Base-by-base conservation (phyloP, 1,139 yeast species). In the Yamadazyma aaseri region DNA sequence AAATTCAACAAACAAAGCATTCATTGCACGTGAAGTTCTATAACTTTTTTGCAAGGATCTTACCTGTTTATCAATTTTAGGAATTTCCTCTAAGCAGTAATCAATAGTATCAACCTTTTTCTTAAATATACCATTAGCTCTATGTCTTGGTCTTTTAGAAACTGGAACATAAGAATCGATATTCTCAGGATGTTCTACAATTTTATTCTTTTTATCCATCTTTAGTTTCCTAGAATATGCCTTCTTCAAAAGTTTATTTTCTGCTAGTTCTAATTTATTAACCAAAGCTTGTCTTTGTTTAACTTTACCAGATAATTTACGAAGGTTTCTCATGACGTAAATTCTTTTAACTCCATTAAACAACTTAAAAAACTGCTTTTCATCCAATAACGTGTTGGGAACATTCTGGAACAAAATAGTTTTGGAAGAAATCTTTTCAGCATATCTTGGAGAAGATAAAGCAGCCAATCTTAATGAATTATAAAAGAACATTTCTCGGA, bases 401-500 rank as follows among this genome's bases (percentile, higher is more conserved):
- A 92, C 86, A 23, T 82, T 75, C 54, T 86, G 94, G 53, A 90
- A 74, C 38, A 90, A 65, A 17, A 92, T 79, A 1, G 95, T 84
- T 55, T 92, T 77, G 5, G 94, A 84, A 10, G 94, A 76, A 23
- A 85, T 62, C 47, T 79, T 73, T 42, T 75, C 71, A 34, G 94
- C 82, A 55, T 86, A 86, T 42, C 78, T 72, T 11, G 96, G 95
- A 20, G 95, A 76, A 6, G 95, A 72, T 41, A 89, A 73, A 10
- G 83, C 83, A 8, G 92, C 94, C 48, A 84, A 85, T 53, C 95
- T 77, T 46, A 87, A 71, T 4, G 94, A 79, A 40, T 83, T 76
- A 63, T 81, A 92, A 60, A 79, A 89, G 45, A 78, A 76, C 55
- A 89, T 66, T 59, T 92, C 98, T 36, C 96, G 69, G 63, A 86